A percentile compares a stretch with the other conserved stretches of the same genome.
phyloP scores from a whole-genome alignment of 768 basidiomycete genomes.

The Candolleomyces aberdarensis region DNA sequence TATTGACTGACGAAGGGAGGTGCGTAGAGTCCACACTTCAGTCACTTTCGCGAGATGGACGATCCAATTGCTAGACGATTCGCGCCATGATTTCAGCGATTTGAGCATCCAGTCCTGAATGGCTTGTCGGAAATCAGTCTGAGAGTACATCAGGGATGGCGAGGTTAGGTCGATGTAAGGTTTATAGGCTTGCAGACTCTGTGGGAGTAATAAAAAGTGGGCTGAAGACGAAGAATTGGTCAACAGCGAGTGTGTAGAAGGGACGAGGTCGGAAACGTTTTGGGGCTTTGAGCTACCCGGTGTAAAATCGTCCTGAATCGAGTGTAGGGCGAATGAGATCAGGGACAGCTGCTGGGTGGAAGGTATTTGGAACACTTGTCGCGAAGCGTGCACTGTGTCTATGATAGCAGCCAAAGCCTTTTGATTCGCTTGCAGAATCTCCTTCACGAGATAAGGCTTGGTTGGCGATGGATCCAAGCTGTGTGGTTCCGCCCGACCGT shows the following conservation, averaged over 20 bases:
- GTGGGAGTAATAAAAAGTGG: conserved; percentile 75
- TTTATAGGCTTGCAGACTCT: conserved; percentile 69
- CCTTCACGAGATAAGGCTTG: conserved; percentile 34
- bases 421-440: conserved; percentile 53
- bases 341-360: conserved; percentile 26
- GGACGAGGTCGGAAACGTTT: conserved; percentile 49
- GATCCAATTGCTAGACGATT: conserved; percentile 55
- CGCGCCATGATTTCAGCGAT: conserved; percentile 43
- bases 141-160: conserved; percentile 48
- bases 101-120: conserved; percentile 64
- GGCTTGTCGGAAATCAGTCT: conserved; percentile 39
- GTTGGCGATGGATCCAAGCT: not conserved
- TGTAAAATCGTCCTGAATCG: conserved; percentile 54
- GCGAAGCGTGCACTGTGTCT: conserved; percentile 54
- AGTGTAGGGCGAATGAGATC: conserved; percentile 53
- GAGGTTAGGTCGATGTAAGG: conserved; percentile 80
- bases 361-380: conserved; percentile 51
- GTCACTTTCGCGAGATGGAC: conserved; percentile 52
- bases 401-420: conserved; percentile 52
- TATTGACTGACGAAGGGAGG: conserved; percentile 47
- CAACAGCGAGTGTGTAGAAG: conserved; percentile 69
- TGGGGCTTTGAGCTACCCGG: conserved; percentile 13
- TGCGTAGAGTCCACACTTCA: conserved; percentile 72
- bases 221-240: conserved; percentile 76
- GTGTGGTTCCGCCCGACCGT: not conserved